Percentiles rank a stretch among this genome's conserved stretches.
Evolutionary conservation across 768 basidiomycete species (phyloP).

Genomic region (Mycena filopes): DNA sequence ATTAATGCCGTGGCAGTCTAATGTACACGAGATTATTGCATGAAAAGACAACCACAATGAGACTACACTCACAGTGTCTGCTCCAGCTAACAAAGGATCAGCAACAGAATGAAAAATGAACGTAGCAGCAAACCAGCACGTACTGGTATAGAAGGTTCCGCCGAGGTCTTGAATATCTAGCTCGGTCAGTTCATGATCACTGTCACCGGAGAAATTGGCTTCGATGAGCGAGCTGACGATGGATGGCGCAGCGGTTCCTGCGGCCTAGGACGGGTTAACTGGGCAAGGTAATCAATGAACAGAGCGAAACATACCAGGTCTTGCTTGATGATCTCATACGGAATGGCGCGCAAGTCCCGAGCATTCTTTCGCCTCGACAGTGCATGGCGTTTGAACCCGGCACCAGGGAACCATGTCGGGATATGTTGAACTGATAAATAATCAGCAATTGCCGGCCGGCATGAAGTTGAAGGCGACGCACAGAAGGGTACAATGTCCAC

Average conservation of each 20-base stretch:
- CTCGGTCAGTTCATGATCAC: not conserved
- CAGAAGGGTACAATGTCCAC: not conserved
- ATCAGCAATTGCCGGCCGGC: not conserved
- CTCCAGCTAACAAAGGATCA: not conserved
- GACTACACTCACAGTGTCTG: constrained; percentile 5
- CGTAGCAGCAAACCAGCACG: no score
- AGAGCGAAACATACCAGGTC: not conserved
- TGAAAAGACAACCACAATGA: no score
- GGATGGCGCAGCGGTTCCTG: constrained; percentile 1
- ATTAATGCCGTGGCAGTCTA: not conserved
- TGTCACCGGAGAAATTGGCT: not conserved
- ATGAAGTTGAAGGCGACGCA: not conserved
- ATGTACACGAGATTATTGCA: no score
- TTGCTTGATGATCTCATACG: not conserved
- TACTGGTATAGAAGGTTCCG: not conserved
- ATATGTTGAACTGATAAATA: not conserved
- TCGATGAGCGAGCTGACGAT: constrained; percentile 2
- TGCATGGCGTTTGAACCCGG: not conserved
- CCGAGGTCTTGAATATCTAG: not conserved
- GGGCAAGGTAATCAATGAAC: not conserved
- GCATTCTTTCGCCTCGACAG: not conserved
- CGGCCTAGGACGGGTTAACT: not conserved
- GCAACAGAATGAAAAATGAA: not conserved
- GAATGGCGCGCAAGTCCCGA: constrained; percentile 1
- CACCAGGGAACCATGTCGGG: constrained; percentile 1